Conservation (phyloP, 2,329 filamentous ascomycete species). For the Colletotrichum caudatum region DNA sequence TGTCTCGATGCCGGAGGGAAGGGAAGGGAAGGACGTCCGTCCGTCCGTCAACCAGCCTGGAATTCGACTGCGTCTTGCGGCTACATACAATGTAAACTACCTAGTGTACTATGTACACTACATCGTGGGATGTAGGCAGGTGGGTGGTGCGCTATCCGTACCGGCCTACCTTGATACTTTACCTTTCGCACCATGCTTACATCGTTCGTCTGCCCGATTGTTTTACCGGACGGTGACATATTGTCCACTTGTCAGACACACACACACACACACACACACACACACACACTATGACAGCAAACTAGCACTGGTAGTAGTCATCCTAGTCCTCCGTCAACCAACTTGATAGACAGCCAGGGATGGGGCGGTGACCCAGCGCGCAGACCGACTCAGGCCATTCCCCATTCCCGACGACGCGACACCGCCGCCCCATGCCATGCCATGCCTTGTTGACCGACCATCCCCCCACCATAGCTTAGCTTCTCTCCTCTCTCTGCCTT, state of each 20-base stretch:
- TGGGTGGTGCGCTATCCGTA: too few relatives aligned
- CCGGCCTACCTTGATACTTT: neutral
- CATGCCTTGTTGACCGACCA: too few relatives aligned
- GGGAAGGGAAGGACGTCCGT: neutral
- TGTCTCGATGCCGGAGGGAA: neutral
- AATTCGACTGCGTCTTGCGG: neutral
- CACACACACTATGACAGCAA: neutral
- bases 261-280: neutral
- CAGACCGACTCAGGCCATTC: slow-evolving; percentile 28
- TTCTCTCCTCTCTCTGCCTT: neutral
- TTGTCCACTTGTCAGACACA: neutral
- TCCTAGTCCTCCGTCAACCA: too few relatives aligned
- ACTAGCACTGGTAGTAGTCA: neutral
- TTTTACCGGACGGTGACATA: slow-evolving; percentile 5
- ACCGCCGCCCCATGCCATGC: slow-evolving; percentile 21
- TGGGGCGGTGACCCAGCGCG: slow-evolving; percentile 30
- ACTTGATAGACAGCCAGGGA: slow-evolving; percentile 17
- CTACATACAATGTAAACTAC: too few relatives aligned
- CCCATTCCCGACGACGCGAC: slow-evolving; percentile 18
- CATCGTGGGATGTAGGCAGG: too few relatives aligned
- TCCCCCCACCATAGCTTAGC: neutral
- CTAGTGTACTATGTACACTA: too few relatives aligned
- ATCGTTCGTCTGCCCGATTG: neutral
- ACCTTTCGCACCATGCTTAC: neutral
- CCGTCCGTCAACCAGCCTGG: neutral